Conservation (phyloP, 2,329 filamentous ascomycete genomes). For the Nemania sp. region DNA sequence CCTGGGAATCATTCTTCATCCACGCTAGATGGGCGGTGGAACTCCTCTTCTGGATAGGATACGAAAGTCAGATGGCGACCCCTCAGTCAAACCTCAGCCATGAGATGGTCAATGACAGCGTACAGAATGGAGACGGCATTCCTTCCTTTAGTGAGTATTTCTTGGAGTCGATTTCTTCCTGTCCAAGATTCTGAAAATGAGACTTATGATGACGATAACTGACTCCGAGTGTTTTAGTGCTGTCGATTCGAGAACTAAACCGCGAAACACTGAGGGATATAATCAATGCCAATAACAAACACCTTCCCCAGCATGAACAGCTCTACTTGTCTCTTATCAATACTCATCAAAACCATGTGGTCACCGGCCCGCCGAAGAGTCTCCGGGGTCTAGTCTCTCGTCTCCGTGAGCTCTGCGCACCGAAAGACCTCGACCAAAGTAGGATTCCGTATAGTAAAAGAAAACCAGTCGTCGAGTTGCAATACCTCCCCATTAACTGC, state of each 20-base stretch:
- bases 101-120: too few relatives aligned
- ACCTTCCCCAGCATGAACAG: slow-evolving; percentile 95
- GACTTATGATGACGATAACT: too few relatives aligned
- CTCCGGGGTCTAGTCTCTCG: slow-evolving; percentile 95
- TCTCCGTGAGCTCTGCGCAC: slow-evolving; percentile 93
- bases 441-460: slow-evolving; percentile 92
- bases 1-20: slow-evolving; percentile 90
- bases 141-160: too few relatives aligned
- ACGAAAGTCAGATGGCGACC: slow-evolving; percentile 94
- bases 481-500: slow-evolving; percentile 95
- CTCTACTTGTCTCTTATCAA: slow-evolving; percentile 96
- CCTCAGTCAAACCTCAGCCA: too few relatives aligned
- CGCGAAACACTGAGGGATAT: too few relatives aligned
- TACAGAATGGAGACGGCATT: too few relatives aligned
- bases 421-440: slow-evolving; percentile 93
- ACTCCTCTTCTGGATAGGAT: slow-evolving; percentile 97
- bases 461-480: slow-evolving; percentile 94
- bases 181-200: too few relatives aligned
- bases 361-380: slow-evolving; percentile 96
- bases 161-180: too few relatives aligned
- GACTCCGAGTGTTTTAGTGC: too few relatives aligned
- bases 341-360: slow-evolving; percentile 94
- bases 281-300: slow-evolving; percentile 90
- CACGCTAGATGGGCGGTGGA: slow-evolving; percentile 83
- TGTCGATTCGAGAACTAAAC: too few relatives aligned